phyloP scores from a whole-genome alignment of 2,329 filamentous ascomycete genomes.

The Alternaria sp. region DNA sequence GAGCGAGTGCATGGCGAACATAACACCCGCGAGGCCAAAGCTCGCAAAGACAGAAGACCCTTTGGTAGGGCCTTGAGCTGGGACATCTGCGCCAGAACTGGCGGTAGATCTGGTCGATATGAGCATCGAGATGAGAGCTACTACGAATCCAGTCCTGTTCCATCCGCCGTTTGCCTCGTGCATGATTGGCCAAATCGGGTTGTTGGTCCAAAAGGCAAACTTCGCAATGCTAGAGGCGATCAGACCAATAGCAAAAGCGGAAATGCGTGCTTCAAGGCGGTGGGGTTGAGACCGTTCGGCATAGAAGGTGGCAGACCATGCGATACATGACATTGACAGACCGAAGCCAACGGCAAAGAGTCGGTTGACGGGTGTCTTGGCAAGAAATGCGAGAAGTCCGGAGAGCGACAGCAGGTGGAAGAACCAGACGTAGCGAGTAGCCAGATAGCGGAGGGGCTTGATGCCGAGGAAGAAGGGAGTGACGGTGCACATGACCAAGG shows the following conservation, averaged over 20 bases:
- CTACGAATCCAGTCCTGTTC: slow-evolving; percentile 80
- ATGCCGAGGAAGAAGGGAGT: slow-evolving; percentile 82
- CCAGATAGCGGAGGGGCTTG: slow-evolving; percentile 69
- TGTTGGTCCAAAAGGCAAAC: slow-evolving; percentile 92
- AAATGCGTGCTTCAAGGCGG: slow-evolving; percentile 80
- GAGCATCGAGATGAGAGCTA: slow-evolving; percentile 78
- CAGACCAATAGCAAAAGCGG: slow-evolving; percentile 81
- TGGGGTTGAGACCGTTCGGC: slow-evolving; percentile 76
- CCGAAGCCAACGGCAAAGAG: slow-evolving; percentile 83
- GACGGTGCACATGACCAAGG: slow-evolving; percentile 81
- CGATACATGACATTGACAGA: slow-evolving; percentile 78
- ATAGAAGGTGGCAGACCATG: slow-evolving; percentile 83
- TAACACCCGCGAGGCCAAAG: slow-evolving; percentile 78
- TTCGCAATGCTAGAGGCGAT: slow-evolving; percentile 87
- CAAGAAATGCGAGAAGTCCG: slow-evolving; percentile 80
- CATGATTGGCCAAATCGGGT: slow-evolving; percentile 96
- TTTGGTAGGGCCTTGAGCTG: slow-evolving; percentile 62
- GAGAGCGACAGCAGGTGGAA: slow-evolving; percentile 79
- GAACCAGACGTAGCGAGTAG: slow-evolving; percentile 71
- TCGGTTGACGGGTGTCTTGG: slow-evolving; percentile 74
- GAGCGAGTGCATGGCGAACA: slow-evolving; percentile 90
- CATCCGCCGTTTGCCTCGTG: slow-evolving; percentile 88
- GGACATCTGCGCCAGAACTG: slow-evolving; percentile 54
- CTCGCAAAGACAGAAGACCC: slow-evolving; percentile 76
- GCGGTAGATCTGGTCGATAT: slow-evolving; percentile 73